These are phyloP conservation scores for Backusella morwellensis DNA, from an alignment of 192 early-diverging fungal genomes.

Conservation along the genomic window DNA sequence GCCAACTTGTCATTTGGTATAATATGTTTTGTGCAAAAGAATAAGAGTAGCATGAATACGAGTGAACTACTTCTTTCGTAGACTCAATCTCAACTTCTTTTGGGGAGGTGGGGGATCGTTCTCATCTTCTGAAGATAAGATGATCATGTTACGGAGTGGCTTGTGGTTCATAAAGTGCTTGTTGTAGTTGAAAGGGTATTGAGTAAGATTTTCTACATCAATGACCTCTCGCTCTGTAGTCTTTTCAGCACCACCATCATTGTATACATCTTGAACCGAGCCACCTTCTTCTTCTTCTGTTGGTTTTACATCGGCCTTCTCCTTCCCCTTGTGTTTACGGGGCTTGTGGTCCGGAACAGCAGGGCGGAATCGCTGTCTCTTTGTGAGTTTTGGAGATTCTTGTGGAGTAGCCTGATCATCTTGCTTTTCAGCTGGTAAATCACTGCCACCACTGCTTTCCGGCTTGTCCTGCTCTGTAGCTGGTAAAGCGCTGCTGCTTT, in stretches of 20 bases:
- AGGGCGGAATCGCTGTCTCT: not conserved
- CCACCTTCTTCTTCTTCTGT: not conserved
- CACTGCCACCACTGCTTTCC: too few relatives aligned
- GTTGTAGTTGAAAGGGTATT: not conserved
- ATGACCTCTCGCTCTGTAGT: not conserved
- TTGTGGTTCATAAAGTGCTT: not conserved
- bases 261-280: not conserved
- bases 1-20: not conserved
- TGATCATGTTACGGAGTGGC: not conserved
- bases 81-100: not conserved
- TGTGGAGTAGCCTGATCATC: not conserved
- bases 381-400: not conserved
- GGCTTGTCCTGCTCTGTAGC: too few relatives aligned
- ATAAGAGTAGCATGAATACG: not conserved
- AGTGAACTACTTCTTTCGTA: not conserved
- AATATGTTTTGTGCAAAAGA: not conserved
- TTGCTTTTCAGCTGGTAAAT: too few relatives aligned
- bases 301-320: not conserved
- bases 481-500: not conserved
- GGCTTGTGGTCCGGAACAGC: not conserved
- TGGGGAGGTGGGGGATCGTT: not conserved
- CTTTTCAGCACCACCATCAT: not conserved
- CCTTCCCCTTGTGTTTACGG: not conserved
- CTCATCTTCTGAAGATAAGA: not conserved
- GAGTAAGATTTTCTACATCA: not conserved